These are phyloP conservation scores for Heliocybe sulcata DNA, from an alignment of 1,284 basidiomycete genomes.

Conservation along the genomic window DNA sequence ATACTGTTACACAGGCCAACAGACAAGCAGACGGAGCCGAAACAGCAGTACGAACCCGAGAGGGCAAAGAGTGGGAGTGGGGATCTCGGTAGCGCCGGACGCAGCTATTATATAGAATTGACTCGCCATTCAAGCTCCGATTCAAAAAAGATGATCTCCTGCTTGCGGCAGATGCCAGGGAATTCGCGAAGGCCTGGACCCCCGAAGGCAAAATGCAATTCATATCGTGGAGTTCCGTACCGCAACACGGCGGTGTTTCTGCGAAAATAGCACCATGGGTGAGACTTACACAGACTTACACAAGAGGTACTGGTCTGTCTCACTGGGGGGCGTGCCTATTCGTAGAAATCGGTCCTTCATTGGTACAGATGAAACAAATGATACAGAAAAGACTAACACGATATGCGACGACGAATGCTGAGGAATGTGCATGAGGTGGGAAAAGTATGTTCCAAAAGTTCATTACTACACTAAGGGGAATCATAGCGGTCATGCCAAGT, in stretches of 20 bases:
- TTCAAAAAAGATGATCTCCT: neutral
- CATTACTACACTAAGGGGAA: slow-evolving; percentile 1
- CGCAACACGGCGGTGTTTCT: neutral
- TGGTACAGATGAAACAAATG: neutral
- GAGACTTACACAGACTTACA: neutral
- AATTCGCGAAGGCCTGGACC: neutral
- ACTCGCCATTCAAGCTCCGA: neutral
- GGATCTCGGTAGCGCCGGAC: neutral
- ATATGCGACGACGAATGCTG: neutral
- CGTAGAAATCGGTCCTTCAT: neutral
- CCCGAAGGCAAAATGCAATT: neutral
- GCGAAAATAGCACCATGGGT: neutral
- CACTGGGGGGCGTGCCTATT: neutral
- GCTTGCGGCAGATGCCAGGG: neutral
- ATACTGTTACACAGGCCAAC: slow-evolving; percentile 1
- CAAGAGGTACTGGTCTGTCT: neutral
- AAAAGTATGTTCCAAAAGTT: neutral
- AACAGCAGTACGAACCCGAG: neutral
- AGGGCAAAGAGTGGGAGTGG: neutral
- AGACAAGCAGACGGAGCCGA: slow-evolving; percentile 1
- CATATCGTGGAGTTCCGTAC: neutral
- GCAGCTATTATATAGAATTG: neutral
- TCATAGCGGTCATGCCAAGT: neutral
- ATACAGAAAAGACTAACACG: slow-evolving; percentile 2
- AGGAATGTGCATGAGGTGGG: neutral